Base-by-base conservation (phyloP, 306 rosid species). In the Ormosia semicastrata region DNA sequence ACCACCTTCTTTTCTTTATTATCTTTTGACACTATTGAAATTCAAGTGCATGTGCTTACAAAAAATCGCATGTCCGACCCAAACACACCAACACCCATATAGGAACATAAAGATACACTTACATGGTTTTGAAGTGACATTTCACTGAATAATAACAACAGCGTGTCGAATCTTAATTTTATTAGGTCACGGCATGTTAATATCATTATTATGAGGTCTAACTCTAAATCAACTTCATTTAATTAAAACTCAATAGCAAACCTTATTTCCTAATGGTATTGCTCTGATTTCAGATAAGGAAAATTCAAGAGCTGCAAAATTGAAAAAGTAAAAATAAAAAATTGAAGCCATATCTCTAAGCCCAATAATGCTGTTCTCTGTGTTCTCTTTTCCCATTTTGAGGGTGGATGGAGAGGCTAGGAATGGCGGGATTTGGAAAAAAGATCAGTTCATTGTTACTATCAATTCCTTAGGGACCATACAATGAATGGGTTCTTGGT, bases 391-490 rank as follows among this genome's bases (percentile, higher is more conserved):
- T 32, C 33, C 14, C 37, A 12, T 7, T 9, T 29, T 3, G 17
- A 33, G 40, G 44, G 70, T 73, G 40, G 2, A 32, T 52, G 56
- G 46, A 43, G 5, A 24, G 49, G 14, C 8, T 44, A 58, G 37
- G 13, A 41, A 3, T 71, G 60, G 57, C 13, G 73, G 75, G 54
- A 52, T 33, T 53, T 50, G 39, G 41, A 0, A 47, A 40, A 50
- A 63, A 52, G 5, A 73, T 6, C 46, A 63, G n/a, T 40, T 53
- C 8, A 46, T 14, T 49, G 24, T 81, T 73, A 39, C 32, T 8
- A 69, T 33, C 71, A 18, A 70, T 53, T 62, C 37, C 41, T 15
- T 32, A 24, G 78, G 84, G 86, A 82, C 86, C 84, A 43, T 68
- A 43, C 6, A 68, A 43, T 40, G 5, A 57, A 66, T 82, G 64